These are phyloP conservation scores for Lodderomyces oxycetoniae DNA, from an alignment of 1,139 yeast genomes.

Conservation along the genomic window DNA sequence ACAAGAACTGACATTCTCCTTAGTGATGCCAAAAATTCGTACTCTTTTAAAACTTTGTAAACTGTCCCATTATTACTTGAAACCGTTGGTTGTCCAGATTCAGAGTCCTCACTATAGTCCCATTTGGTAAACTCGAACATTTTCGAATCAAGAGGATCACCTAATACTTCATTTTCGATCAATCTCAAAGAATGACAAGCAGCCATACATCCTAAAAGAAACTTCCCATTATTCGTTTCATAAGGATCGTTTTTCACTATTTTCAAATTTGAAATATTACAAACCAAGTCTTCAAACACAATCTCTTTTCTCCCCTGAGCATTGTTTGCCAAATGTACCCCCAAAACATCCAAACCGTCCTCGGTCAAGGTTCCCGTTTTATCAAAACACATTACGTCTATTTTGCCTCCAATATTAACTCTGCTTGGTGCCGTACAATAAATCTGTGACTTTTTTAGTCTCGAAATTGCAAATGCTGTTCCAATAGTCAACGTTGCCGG, in stretches of 20 bases:
- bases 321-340: constrained; percentile 63
- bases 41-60: constrained; percentile 61
- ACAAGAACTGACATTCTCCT: constrained; percentile 89
- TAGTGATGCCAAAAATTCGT: constrained; percentile 77
- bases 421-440: constrained; percentile 92
- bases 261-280: constrained; percentile 19
- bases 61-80: constrained; percentile 31
- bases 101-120: constrained; percentile 60
- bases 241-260: constrained; percentile 13
- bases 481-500: constrained; percentile 98
- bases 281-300: constrained; percentile 44
- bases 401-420: constrained; percentile 90
- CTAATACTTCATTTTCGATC: constrained; percentile 75
- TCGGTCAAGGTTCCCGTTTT: constrained; percentile 97
- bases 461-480: constrained; percentile 80
- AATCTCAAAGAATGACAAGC: constrained; percentile 83
- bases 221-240: constrained; percentile 29
- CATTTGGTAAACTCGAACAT: constrained; percentile 90
- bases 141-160: constrained; percentile 89
- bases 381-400: constrained; percentile 89
- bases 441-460: constrained; percentile 61
- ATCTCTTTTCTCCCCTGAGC: constrained; percentile 50
- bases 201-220: constrained; percentile 54
- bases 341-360: constrained; percentile 90
- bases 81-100: constrained; percentile 24